A percentile compares a stretch with the other conserved stretches of the same genome.
Conservation (phyloP, 768 basidiomycete species). For the Leccinum boreale region DNA sequence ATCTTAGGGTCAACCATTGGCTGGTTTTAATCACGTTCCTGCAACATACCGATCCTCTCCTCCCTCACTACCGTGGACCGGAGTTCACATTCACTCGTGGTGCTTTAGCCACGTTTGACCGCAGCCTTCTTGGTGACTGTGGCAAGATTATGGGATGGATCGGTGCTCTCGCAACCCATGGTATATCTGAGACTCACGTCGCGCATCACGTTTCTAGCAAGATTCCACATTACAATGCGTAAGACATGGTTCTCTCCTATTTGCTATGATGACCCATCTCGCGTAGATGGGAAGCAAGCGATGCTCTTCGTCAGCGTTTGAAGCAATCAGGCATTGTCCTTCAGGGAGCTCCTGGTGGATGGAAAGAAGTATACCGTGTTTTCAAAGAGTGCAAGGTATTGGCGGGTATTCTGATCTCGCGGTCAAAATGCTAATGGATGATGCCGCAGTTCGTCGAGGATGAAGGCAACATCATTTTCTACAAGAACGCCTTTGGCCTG, state of each 20-base stretch:
- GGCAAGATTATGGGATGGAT: conserved; percentile 82
- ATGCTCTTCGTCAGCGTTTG: conserved; percentile 75
- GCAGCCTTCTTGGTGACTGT: conserved; percentile 71
- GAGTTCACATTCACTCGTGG: conserved; percentile 95
- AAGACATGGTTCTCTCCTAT: conserved; percentile 16
- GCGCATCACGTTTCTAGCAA: conserved; percentile 91
- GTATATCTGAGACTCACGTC: conserved; percentile 93
- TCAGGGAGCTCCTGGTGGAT: conserved; percentile 72
- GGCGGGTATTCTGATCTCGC: background rate
- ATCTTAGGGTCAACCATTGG: conserved; percentile 82
- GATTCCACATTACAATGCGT: conserved; percentile 93
- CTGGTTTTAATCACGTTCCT: conserved; percentile 95
- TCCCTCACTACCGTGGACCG: conserved; percentile 88
- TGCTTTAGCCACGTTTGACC: conserved; percentile 89
- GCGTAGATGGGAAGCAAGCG: conserved; percentile 82
- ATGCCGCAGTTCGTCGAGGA: conserved; percentile 80
- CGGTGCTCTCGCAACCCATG: conserved; percentile 81
- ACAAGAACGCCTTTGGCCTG: conserved; percentile 82
- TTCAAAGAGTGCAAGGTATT: conserved; percentile 72
- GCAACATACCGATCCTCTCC: conserved; percentile 94
- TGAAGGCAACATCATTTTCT: conserved; percentile 86
- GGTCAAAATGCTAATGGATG: background rate
- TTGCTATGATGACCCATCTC: background rate
- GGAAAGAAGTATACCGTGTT: conserved; percentile 78
- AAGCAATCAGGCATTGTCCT: conserved; percentile 57